Evolutionary conservation across 2,329 filamentous ascomycete species (phyloP).

Genomic region (Arthrobotrys musiformis): DNA sequence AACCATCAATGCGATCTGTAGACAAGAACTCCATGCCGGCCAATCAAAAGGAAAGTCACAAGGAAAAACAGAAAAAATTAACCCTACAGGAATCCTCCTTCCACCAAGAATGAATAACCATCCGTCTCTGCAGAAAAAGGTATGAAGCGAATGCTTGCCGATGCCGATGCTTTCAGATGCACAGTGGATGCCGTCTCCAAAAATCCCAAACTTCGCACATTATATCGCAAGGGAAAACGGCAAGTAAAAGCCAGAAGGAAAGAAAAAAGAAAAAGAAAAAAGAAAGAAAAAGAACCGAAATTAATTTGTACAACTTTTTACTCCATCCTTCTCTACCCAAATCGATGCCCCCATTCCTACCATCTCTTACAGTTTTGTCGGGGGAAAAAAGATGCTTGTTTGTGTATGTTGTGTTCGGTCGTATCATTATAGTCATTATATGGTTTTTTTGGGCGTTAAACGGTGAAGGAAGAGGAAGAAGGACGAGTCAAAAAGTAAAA

Average conservation of each 20-base stretch:
- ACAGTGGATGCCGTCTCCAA: background rate
- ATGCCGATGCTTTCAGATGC: conserved; percentile 18
- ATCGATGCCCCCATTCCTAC: too few species aligned
- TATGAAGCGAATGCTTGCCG: conserved; percentile 14
- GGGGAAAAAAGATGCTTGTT: conserved; percentile 35
- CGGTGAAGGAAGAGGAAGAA: conserved; percentile 1
- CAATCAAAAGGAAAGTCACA: conserved; percentile 21
- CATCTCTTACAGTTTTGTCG: conserved; percentile 20
- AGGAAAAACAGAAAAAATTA: conserved; percentile 30
- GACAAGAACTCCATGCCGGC: conserved; percentile 53
- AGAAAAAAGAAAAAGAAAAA: conserved; percentile 1
- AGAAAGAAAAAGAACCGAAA: conserved; percentile 2
- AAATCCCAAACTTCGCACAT: background rate
- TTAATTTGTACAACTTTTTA: conserved; percentile 50
- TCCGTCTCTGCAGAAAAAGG: background rate
- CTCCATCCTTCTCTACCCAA: conserved; percentile 36
- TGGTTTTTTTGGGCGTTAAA: conserved; percentile 10
- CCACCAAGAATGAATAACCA: background rate
- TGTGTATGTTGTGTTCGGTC: too few species aligned
- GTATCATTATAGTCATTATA: conserved; percentile 52
- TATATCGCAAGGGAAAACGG: background rate
- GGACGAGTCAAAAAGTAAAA: conserved; percentile 8
- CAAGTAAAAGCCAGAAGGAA: too few species aligned
- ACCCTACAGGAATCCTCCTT: conserved; percentile 32
- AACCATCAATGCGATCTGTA: conserved; percentile 17